phyloP scores from a whole-genome alignment of 2,329 filamentous ascomycete genomes.

The Trichoderma cornu-damae region DNA sequence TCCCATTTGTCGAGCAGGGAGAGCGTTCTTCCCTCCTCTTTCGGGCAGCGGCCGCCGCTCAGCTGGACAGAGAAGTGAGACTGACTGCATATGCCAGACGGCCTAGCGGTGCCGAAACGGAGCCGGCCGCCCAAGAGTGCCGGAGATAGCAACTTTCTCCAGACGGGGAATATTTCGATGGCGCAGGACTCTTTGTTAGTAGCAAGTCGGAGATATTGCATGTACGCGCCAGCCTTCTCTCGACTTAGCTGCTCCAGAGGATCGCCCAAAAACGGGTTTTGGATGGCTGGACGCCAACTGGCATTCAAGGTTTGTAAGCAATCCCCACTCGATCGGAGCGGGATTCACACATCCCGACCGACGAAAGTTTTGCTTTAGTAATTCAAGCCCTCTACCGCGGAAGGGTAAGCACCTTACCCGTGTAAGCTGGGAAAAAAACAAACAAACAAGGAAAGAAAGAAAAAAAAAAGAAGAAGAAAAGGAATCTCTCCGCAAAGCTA shows the following conservation, averaged over 20 bases:
- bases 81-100: neutral
- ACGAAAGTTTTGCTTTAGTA: neutral
- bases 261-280: neutral
- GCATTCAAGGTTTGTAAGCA: conserved; percentile 4
- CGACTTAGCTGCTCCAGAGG: neutral
- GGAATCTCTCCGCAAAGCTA: neutral
- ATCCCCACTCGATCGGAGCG: neutral
- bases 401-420: conserved; percentile 2
- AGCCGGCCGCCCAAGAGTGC: neutral
- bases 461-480: neutral
- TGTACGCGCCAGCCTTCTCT: conserved; percentile 9
- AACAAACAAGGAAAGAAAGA: neutral
- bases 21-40: no score
- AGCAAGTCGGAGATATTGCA: no score
- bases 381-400: neutral
- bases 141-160: conserved; percentile 16
- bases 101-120: conserved; percentile 3
- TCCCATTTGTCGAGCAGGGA: neutral
- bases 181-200: no score
- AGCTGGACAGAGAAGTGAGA: neutral
- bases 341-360: neutral
- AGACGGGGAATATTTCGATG: no score
- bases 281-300: neutral
- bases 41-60: neutral
- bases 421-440: neutral